Base-by-base conservation (phyloP, 2,329 filamentous ascomycete species). In the Cladophialophora immunda region DNA sequence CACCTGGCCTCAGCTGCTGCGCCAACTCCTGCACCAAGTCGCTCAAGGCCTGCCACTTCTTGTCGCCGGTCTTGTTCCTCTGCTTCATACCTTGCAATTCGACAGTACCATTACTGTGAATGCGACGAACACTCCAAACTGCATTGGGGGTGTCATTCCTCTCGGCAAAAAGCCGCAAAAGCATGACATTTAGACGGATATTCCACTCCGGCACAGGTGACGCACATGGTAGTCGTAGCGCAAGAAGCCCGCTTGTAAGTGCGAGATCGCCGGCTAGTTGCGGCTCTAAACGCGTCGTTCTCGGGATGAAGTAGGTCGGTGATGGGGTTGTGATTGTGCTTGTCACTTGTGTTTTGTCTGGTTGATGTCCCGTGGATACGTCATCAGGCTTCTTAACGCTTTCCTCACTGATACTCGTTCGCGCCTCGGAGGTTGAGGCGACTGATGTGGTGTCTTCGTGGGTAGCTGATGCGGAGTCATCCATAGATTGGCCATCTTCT, bases 201-300 rank as follows among this genome's bases (percentile, higher is more conserved):
- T 65, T 67, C 69, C 69, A 71, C 58, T 71, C 69, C 7, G 58
- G 58, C 6, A 69, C 36, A 15, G 69, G 69, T 2, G 60, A 61
- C 6, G 65, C 67, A 59, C 69, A 71, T 2, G 69, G 69, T 15
- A 71, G 56, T 6, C 67, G 69, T 4, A 71, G 58, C 5, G 69
- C 69, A 32, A 71, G 69, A 34, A 71, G 62, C 25, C 69, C 69
- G 29, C 62, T 66, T 19, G 62, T 64, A 45, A 71, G 58, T 7
- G 69, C 69, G n/a, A 69, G 58, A 17, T 71, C 69, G 13, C 32
- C 47, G 13, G 69, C 69, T 5, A 65, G 45, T 3, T 19, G n/a
- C 19, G 47, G 53, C 7, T 65, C 62, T 6, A 69, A 65, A 27
- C 67, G 63, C 15, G 67, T 64, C n/a, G 69, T 71, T n/a, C 25